Evolutionary conservation across 805 yeast genomes (phyloP).

Genomic region (Pichia californica): DNA sequence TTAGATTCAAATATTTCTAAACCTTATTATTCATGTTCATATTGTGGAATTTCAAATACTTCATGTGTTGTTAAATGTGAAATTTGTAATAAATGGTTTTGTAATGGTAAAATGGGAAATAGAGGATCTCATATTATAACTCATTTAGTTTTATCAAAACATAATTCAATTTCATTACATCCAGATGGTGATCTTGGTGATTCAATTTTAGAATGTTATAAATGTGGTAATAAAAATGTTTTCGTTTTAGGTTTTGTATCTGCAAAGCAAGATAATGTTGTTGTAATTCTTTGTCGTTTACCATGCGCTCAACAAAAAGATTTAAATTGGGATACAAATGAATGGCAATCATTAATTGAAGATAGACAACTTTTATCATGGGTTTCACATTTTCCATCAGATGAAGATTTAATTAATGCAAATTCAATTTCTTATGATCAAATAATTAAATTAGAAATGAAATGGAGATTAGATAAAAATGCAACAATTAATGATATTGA

Average conservation of each 20-base stretch:
- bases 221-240: constrained; percentile 77
- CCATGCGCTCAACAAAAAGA: constrained; percentile 81
- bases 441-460: constrained; percentile 66
- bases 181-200: constrained; percentile 83
- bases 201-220: constrained; percentile 80
- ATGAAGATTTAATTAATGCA: constrained; percentile 53
- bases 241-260: constrained; percentile 81
- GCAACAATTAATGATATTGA: constrained; percentile 66
- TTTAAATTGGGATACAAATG: constrained; percentile 76
- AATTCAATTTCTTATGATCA: constrained; percentile 54
- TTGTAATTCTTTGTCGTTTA: constrained; percentile 77
- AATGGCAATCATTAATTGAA: constrained; percentile 84
- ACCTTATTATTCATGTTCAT: constrained; percentile 42
- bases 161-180: constrained; percentile 67
- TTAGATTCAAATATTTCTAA: not conserved
- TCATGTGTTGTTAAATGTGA: constrained; percentile 68
- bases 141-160: constrained; percentile 77
- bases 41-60: constrained; percentile 69
- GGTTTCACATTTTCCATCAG: constrained; percentile 69
- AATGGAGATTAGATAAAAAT: constrained; percentile 69
- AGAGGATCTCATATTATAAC: constrained; percentile 70
- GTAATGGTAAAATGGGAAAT: constrained; percentile 61
- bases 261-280: constrained; percentile 80
- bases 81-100: constrained; percentile 80
- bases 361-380: constrained; percentile 73